Percentiles rank a stretch among this genome's conserved stretches.
Conservation (phyloP, 2,329 filamentous ascomycete species). For the Fusarium keratoplasticum region DNA sequence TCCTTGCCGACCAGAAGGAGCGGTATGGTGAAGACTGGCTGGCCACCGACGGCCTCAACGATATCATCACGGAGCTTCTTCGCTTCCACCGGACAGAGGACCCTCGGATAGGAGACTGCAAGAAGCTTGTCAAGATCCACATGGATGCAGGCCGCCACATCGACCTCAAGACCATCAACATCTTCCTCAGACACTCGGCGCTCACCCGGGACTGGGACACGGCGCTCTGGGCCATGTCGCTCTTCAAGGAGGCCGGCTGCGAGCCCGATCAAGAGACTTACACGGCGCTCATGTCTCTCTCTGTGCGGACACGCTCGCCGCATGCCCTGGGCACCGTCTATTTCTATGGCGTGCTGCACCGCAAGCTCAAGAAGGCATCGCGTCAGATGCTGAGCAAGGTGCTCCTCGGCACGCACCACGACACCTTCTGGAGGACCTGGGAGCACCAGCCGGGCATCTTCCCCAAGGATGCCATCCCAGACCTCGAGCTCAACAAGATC, state of each 20-base stretch:
- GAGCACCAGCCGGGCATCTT: slow-evolving; percentile 44
- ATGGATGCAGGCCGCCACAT: slow-evolving; percentile 40
- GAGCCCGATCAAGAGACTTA: slow-evolving; percentile 50
- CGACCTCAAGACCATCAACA: slow-evolving; percentile 51
- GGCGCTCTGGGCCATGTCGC: slow-evolving; percentile 46
- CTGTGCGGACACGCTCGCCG: slow-evolving; percentile 47
- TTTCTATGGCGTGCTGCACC: slow-evolving; percentile 49
- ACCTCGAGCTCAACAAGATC: slow-evolving; percentile 36
- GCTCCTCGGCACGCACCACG: slow-evolving; percentile 40
- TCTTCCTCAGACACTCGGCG: slow-evolving; percentile 50
- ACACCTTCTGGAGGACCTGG: slow-evolving; percentile 42
- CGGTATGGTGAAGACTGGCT: slow-evolving; percentile 62
- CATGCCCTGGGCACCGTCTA: slow-evolving; percentile 47
- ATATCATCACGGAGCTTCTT: slow-evolving; percentile 57
- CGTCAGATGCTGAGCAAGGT: slow-evolving; percentile 42
- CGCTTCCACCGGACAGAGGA: slow-evolving; percentile 49
- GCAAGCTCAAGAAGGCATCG: slow-evolving; percentile 43
- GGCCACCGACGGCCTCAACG: slow-evolving; percentile 50
- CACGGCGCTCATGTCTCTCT: slow-evolving; percentile 53
- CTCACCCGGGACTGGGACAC: slow-evolving; percentile 46
- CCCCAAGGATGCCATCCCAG: slow-evolving; percentile 39
- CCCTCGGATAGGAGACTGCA: slow-evolving; percentile 42
- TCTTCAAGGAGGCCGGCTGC: slow-evolving; percentile 32
- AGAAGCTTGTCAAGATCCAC: slow-evolving; percentile 42
- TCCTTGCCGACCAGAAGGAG: slow-evolving; percentile 54